Base-by-base conservation (phyloP, 2,329 filamentous ascomycete species). In the Penicillium rolfsii region DNA sequence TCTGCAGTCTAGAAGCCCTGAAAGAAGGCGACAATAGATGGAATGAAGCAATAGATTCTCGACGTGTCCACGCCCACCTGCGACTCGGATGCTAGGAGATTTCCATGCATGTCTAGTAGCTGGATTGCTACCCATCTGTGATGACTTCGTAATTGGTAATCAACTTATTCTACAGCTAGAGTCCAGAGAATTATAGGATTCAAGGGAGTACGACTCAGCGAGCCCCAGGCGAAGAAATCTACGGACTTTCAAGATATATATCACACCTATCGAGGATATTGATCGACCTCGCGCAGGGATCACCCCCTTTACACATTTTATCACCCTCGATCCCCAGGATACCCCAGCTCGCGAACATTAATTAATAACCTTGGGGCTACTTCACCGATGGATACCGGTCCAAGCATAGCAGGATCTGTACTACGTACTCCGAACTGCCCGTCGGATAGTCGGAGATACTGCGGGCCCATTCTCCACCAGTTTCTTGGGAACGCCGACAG, bases 401-500 rank as follows among this genome's bases (percentile, higher is more conserved):
- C 45, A 48, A 48, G 16, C 24, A 48, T 7, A 7, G 7, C 16
- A 48, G 24, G 45, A 1, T n/a, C 26, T 14, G 4, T 28, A 48
- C 14, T 46, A 30, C 28, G 4, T 33, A 16, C 19, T 22, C 19
- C 19, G 19, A 22, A 22, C 19, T 22, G 19, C 19, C 19, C 19
- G 30, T 33, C 30, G 30, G 9, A 33, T 11, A 46, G 16, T 50
- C 46, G 28, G 46, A 50, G 46, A 50, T 35, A 33, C 35, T 12
- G n/a, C 46, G 46, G 46, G 14, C 8, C n/a, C 46, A 35, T 33
- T 33, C 46, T 33, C 46, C 45, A 11, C 28, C 28, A 35, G 6
- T 12, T 16, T 8, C n/a, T 35, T 50, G 52, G 28, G 52, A 43
- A 30, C n/a, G 35, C 52, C 52, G 38, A 54, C 52, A 43, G 52